These are phyloP conservation scores for Emergomyces africanus DNA, from an alignment of 2,329 filamentous ascomycete species.

Conservation along the genomic window DNA sequence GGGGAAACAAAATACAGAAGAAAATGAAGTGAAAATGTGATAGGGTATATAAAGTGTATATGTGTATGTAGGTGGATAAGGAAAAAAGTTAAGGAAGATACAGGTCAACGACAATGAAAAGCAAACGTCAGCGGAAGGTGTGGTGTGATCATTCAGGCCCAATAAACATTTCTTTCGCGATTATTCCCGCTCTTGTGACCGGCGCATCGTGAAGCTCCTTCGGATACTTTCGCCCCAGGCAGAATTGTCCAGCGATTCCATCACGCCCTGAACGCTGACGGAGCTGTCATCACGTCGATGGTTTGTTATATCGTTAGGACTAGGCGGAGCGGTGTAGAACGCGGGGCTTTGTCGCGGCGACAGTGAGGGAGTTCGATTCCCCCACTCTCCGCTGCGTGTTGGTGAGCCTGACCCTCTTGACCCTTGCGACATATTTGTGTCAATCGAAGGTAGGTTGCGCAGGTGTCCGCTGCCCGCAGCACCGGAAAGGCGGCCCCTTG, in stretches of 20 bases:
- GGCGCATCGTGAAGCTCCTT: constrained; percentile 63
- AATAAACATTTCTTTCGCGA: neutral
- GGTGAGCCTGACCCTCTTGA: constrained; percentile 27
- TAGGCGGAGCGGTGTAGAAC: constrained; percentile 2
- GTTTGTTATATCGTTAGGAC: constrained; percentile 15
- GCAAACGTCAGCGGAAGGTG: neutral
- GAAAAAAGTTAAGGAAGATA: neutral
- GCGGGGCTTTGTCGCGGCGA: constrained; percentile 16
- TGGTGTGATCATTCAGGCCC: neutral
- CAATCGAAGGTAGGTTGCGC: constrained; percentile 40
- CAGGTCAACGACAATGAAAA: neutral
- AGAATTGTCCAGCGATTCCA: constrained; percentile 76
- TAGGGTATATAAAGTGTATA: neutral
- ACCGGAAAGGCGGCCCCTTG: constrained; percentile 12
- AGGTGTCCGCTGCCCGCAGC: constrained; percentile 35
- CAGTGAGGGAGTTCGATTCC: constrained; percentile 41
- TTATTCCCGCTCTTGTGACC: constrained; percentile 20
- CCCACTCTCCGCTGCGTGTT: constrained; percentile 35
- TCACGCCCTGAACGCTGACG: constrained; percentile 63
- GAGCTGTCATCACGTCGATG: constrained; percentile 52
- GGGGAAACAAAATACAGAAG: neutral
- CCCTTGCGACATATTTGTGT: constrained; percentile 25
- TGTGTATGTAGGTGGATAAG: neutral
- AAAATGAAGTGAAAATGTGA: neutral
- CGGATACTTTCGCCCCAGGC: constrained; percentile 90